Percentiles rank a stretch among this genome's conserved stretches.
Conservation (phyloP, 2,329 filamentous ascomycete species). For the Daldinia sp. region DNA sequence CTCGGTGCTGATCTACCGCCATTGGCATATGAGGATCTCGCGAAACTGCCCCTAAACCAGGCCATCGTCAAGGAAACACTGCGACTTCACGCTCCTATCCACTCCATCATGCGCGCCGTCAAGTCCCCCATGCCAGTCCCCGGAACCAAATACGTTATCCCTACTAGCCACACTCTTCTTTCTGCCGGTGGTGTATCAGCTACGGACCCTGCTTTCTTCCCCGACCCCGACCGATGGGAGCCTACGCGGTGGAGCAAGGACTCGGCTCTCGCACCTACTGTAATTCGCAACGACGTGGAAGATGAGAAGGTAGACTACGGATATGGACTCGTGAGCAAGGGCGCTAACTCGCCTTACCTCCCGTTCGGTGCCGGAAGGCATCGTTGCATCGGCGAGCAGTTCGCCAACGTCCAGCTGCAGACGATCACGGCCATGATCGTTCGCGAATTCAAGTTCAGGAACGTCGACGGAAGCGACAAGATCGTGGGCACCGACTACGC, state of each 20-base stretch:
- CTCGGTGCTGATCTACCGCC: constrained; percentile 79
- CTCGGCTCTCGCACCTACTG: constrained; percentile 61
- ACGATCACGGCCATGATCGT: constrained; percentile 83
- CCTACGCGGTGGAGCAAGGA: constrained; percentile 87
- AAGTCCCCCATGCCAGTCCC: constrained; percentile 86
- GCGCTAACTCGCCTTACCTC: constrained; percentile 86
- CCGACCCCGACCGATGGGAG: constrained; percentile 83
- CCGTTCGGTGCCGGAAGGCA: constrained; percentile 94
- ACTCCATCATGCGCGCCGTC: constrained; percentile 93
- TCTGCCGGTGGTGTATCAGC: constrained; percentile 85
- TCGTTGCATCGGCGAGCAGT: constrained; percentile 95
- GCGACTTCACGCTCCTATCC: constrained; percentile 89
- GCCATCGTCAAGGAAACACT: constrained; percentile 92
- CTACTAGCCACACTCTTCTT: constrained; percentile 80
- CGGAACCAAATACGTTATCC: constrained; percentile 83
- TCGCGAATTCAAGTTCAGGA: constrained; percentile 80
- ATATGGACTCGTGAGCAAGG: constrained; percentile 92
- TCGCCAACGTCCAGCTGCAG: constrained; percentile 90
- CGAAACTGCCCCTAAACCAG: constrained; percentile 81
- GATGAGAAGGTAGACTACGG: constrained; percentile 90
- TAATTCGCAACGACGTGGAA: constrained; percentile 55
- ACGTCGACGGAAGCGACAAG: constrained; percentile 72
- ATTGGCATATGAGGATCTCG: constrained; percentile 79
- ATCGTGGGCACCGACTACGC: constrained; percentile 74
- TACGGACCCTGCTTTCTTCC: constrained; percentile 77